Base-by-base conservation (phyloP, 768 basidiomycete genomes). In the Thelephora ganbajun region DNA sequence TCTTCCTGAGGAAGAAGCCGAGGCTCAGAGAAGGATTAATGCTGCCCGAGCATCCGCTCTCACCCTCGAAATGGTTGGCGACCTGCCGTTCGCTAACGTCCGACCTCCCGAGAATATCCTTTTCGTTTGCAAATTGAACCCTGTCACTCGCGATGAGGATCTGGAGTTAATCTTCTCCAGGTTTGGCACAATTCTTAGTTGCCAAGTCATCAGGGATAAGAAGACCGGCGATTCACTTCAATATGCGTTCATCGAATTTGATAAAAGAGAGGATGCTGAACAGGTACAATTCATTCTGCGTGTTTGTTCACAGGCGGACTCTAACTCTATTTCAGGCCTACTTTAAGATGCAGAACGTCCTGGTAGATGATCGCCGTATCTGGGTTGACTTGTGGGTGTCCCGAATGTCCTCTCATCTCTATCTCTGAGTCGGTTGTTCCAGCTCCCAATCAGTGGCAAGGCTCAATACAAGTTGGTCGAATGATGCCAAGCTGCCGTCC, bases 261-360 rank as follows among this genome's bases (percentile, higher is more conserved):
- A 93, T 59, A 88, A 86, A 61, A 68, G 81, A 37, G 91, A 90
- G 52, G 85, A 92, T 34, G 92, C 94, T 6, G 94, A 99, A 63
- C 84, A 91, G 79, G 90, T 30, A 30, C 9, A 30, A 9, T 30
- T 30, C 26, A 30, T 4, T 88, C 53, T 50, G 74, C 56, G 16
- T 3, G 18, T 18, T 9, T 4, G 30, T 9, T 18, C n/a, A 36
- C 30, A 6, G 22, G 1, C 35, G 33, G 35, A 13, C 19, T 23
- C 44, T 39, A 23, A 19, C 33, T 22, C 11, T 13, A 33, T 4
- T 45, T 20, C 53, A 92, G 85, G 96, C 90, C 7, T 99, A 98
- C 63, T 93, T 98, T 69, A 99, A 98, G 64, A 99, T 99, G 96
- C 96, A 98, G 61, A 98, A 98, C 57, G 96, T 98, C 0, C 69